Conservation (phyloP, 2,329 filamentous ascomycete species). For the Balansia obtecta region DNA sequence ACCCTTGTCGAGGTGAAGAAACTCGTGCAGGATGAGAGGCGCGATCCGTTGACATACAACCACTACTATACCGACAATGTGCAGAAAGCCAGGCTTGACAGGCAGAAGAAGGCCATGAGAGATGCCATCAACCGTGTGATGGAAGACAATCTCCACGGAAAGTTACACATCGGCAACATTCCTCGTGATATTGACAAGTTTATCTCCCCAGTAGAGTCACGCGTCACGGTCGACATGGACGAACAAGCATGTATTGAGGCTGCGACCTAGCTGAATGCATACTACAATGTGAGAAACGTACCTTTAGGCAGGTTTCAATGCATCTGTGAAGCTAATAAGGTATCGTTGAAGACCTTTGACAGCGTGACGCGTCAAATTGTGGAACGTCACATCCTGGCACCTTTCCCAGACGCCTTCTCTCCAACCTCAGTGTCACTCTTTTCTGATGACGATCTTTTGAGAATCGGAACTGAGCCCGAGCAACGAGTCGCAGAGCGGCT, state of each 20-base stretch:
- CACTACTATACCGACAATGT: slow-evolving; percentile 9
- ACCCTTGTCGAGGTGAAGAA: too few relatives aligned
- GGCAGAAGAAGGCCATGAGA: slow-evolving; percentile 5
- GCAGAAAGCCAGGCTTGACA: slow-evolving; percentile 6
- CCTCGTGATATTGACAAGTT: slow-evolving; percentile 5
- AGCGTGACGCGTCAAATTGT: too few relatives aligned
- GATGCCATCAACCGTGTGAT: background rate
- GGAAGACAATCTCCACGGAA: background rate
- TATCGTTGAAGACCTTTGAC: too few relatives aligned
- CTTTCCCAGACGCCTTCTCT: too few relatives aligned
- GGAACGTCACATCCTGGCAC: too few relatives aligned
- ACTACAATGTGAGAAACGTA: too few relatives aligned
- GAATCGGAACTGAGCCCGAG: too few relatives aligned
- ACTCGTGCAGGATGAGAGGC: slow-evolving; percentile 7
- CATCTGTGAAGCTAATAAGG: too few relatives aligned
- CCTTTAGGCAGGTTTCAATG: too few relatives aligned
- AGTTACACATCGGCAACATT: slow-evolving; percentile 5
- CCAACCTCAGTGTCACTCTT: too few relatives aligned
- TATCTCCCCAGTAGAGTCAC: slow-evolving; percentile 3
- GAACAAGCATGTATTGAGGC: slow-evolving; percentile 11
- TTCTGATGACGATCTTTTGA: too few relatives aligned
- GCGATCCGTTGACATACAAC: slow-evolving; percentile 11
- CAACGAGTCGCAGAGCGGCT: too few relatives aligned
- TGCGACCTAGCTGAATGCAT: slow-evolving; percentile 9
- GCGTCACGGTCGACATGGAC: slow-evolving; percentile 10